phyloP scores from a whole-genome alignment of 2,329 filamentous ascomycete genomes.

The Annulohypoxylon truncatum region DNA sequence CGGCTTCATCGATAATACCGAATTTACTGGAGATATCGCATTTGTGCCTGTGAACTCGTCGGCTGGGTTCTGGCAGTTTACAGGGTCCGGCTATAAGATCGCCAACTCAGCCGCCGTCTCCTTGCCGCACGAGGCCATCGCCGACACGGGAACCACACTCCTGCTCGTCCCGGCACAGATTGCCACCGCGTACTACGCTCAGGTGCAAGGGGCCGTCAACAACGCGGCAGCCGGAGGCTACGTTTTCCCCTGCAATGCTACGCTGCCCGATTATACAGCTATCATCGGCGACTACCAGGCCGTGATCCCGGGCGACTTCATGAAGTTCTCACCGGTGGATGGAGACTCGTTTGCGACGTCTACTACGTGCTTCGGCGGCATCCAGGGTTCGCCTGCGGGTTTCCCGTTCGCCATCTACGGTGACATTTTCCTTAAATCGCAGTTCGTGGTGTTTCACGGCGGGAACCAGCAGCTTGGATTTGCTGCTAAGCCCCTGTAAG shows the following conservation, averaged over 20 bases:
- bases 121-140: conserved; percentile 50
- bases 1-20: conserved; percentile 63
- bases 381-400: conserved; percentile 67
- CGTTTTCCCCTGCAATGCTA: conserved; percentile 64
- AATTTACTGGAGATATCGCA: conserved; percentile 68
- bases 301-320: conserved; percentile 51
- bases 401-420: conserved; percentile 74
- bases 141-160: conserved; percentile 76
- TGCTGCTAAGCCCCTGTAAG: conserved; percentile 53
- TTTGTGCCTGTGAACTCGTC: conserved; percentile 67
- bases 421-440: conserved; percentile 76
- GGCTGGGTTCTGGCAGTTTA: conserved; percentile 74
- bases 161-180: conserved; percentile 65
- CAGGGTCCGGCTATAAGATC: conserved; percentile 64
- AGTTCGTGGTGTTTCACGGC: conserved; percentile 73
- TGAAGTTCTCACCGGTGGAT: conserved; percentile 60
- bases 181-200: conserved; percentile 67
- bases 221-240: conserved; percentile 62
- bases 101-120: conserved; percentile 50
- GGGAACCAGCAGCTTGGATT: conserved; percentile 60
- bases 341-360: conserved; percentile 63
- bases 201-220: conserved; percentile 63
- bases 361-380: conserved; percentile 71
- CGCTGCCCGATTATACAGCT: conserved; percentile 56
- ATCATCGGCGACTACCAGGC: conserved; percentile 45